Evolutionary conservation across 1,284 basidiomycete species (phyloP), one percentile per base, ranked within the genome.

Genomic region (Ganoderma boninense): DNA sequence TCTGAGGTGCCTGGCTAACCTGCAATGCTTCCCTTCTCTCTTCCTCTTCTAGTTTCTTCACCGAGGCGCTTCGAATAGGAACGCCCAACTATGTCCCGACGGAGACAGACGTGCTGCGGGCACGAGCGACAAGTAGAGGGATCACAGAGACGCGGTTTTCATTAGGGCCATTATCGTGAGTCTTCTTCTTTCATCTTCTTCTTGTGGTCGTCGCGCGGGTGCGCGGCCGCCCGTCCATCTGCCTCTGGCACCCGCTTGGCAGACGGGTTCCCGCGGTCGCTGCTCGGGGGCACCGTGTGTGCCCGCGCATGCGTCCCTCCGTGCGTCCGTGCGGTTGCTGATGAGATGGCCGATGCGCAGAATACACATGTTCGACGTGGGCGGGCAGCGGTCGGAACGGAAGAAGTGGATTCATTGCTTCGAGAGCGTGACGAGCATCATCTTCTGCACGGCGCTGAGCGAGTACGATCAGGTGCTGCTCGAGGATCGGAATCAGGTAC

Each of bases 331-430:
- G 44, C 59, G n/a, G 40, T 35, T 60, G 63, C 63, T 63, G 16
- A 65, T 40, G 64, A n/a, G 49, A 52, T 52, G 49, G 23, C 49
- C 26, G 38, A 32, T 35, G n/a, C n/a, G 84, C 83, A 88, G 97
- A 89, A 91, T 99, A 93, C 90, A 92, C 80, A 96, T 97, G 92
- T 96, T 97, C 77, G 96, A 97, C 80, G 95, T 98, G 10, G 95
- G 96, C 43, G 96, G 96, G 0, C 97, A 98, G 80, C 89, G 96
- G 20, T 96, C 94, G 2, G 96, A 98, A 80, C 87, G 97, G 29
- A 97, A 97, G 80, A 98, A 98, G 80, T 97, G 96, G 95, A 96
- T 96, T 38, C 94, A 96, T 78, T 96, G 94, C 76, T 98, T 98
- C 76, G 97, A 98, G 80, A 94, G 92, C 69, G 96, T 98, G 18